Evolutionary conservation across 2,329 filamentous ascomycete genomes (phyloP).

Genomic region (Ophiostoma quercus): DNA sequence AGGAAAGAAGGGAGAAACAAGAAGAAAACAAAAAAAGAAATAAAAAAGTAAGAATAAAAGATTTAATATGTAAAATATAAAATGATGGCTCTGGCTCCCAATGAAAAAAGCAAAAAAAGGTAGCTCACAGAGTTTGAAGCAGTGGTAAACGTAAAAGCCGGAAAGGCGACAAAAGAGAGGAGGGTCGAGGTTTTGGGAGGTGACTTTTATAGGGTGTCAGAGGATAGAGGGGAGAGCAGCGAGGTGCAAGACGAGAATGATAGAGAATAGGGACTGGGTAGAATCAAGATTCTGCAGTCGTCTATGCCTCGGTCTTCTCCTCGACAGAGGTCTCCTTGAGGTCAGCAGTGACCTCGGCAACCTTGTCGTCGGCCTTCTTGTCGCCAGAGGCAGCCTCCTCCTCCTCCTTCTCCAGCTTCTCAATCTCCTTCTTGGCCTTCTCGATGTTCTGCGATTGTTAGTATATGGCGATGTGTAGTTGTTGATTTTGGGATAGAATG

Average conservation of each 20-base stretch:
- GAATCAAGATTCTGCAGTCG: conserved; percentile 15
- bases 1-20: neutral
- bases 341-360: conserved; percentile 50
- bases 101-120: neutral
- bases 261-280: neutral
- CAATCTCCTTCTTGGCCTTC: conserved; percentile 94
- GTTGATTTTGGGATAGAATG: no score
- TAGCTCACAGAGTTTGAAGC: neutral
- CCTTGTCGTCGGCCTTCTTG: conserved; percentile 44
- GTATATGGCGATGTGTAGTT: conserved; percentile 19
- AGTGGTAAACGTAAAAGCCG: neutral
- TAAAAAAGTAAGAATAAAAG: neutral
- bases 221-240: neutral
- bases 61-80: neutral
- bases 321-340: conserved; percentile 45
- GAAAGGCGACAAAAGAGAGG: neutral
- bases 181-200: neutral
- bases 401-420: conserved; percentile 69
- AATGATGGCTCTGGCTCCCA: conserved; percentile 4
- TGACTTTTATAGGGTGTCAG: neutral
- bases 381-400: conserved; percentile 45
- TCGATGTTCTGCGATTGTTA: conserved; percentile 66
- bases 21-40: neutral
- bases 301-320: conserved; percentile 37
- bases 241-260: neutral